Base-by-base conservation (phyloP, 2,329 filamentous ascomycete genomes). In the Fusarium miscanthi region DNA sequence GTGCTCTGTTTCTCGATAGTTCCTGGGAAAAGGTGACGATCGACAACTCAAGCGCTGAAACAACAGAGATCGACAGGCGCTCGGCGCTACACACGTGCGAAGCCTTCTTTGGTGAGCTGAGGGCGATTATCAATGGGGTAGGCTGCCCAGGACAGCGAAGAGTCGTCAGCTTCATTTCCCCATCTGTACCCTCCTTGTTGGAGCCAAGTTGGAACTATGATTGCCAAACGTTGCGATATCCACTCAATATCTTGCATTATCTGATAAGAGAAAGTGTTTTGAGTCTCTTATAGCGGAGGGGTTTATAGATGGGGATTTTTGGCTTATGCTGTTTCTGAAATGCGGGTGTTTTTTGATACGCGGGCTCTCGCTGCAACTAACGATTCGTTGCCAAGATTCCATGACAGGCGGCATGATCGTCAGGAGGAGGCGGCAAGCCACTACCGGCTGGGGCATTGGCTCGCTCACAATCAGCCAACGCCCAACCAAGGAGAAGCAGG, bases 161-260 rank as follows among this genome's bases (percentile, higher is more conserved):
- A 68, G 63, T 72, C 64, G 66, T 71, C 63, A 72, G 67, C 60
- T 63, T 78, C 74, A 74, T 77, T 72, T 77, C 67, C 68, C 69
- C 35, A 43, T 48, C 25, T 17, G 35, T 53, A 13, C 58, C 40
- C 53, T 52, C 40, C 40, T 40, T 59, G 49, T 33, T 45, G 45
- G 46, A 59, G 48, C 27, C 57, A 52, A 57, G 56, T 60, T 49
- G 46, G 25, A 38, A 51, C 25, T 46, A 10, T 57, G 35, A 27
- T 45, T 57, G 19, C 19, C 25, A 43, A 57, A 37, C 33, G 27
- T 46, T 45, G 25, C 51, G 6, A 43, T 43, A 31, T 43, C 23
- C 37, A 59, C 35, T 30, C 21, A 58, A 53, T 21, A 25, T 40
- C 42, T 40, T 41, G 27, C n/a, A 37, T 51, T 30, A 37, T 30